Evolutionary conservation across 2,329 filamentous ascomycete species (phyloP).

Genomic region (Bipolaris oryzae): DNA sequence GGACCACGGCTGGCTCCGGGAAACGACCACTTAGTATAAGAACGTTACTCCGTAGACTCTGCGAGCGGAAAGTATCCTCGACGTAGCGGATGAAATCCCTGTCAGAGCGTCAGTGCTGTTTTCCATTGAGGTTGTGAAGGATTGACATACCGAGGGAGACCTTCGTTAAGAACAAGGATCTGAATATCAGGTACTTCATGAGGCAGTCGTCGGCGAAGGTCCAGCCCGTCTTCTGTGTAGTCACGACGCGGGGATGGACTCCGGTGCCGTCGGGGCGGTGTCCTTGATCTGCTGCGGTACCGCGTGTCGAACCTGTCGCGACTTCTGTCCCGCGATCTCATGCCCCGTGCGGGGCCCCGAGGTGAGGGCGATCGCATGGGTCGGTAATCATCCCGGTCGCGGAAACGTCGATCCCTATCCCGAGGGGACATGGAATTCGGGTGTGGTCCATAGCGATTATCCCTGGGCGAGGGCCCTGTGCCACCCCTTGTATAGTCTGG

Average conservation of each 20-base stretch:
- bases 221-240: conserved; percentile 62
- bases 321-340: conserved; percentile 47
- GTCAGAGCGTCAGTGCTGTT: conserved; percentile 5
- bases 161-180: conserved; percentile 77
- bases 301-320: conserved; percentile 59
- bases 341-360: conserved; percentile 43
- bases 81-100: conserved; percentile 83
- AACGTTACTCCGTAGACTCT: conserved; percentile 75
- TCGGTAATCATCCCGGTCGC: conserved; percentile 64
- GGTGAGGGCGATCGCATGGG: conserved; percentile 55
- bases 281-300: conserved; percentile 68
- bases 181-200: conserved; percentile 87
- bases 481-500: conserved; percentile 63
- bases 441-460: conserved; percentile 47
- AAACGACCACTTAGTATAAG: conserved; percentile 80
- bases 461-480: conserved; percentile 55
- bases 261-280: conserved; percentile 66
- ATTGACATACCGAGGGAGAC: conserved; percentile 52
- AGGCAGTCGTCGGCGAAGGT: conserved; percentile 74
- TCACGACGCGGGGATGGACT: conserved; percentile 72
- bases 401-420: conserved; percentile 61
- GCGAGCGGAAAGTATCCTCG: conserved; percentile 73
- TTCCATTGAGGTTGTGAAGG: background rate
- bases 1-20: conserved; percentile 77
- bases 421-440: conserved; percentile 46